A percentile compares a stretch with the other conserved stretches of the same genome.
phyloP scores from a whole-genome alignment of 306 rosid genomes.

The Abrus precatorius region DNA sequence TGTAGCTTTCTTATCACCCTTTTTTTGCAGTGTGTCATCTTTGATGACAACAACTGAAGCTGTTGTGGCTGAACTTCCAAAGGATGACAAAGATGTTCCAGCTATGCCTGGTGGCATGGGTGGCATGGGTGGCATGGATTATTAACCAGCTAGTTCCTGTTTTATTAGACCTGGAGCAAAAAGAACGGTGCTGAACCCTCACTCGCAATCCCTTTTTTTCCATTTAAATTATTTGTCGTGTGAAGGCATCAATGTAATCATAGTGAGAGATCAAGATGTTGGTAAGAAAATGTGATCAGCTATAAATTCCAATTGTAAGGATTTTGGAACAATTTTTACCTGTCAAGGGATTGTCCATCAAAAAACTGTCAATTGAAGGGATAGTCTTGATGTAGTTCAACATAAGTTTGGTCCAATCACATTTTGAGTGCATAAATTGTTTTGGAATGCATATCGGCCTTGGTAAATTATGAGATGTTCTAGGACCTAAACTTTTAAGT shows the following conservation, averaged over 20 bases:
- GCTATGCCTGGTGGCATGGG: conserved; percentile 72
- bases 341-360: neutral
- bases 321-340: conserved; percentile 40
- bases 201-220: neutral
- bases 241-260: conserved; percentile 64
- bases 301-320: conserved; percentile 12
- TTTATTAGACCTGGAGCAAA: neutral
- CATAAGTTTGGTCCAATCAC: too few species aligned
- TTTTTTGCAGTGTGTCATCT: conserved; percentile 85
- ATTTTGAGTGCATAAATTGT: too few species aligned
- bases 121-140: conserved; percentile 49
- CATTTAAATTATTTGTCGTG: conserved; percentile 31
- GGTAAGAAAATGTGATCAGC: conserved; percentile 50
- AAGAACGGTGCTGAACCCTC: conserved; percentile 39
- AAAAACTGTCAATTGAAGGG: conserved; percentile 10
- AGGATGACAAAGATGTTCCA: conserved; percentile 73
- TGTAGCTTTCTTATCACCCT: neutral
- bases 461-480: too few species aligned
- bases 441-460: too few species aligned
- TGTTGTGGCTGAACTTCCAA: conserved; percentile 80
- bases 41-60: conserved; percentile 98
- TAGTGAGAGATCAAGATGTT: conserved; percentile 55
- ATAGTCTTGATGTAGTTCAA: too few species aligned
- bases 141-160: conserved; percentile 30
- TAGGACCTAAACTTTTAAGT: too few species aligned